These are phyloP conservation scores for Litsea cubeba DNA, from an alignment of 164 flowering plant genomes.

Conservation along the genomic window DNA sequence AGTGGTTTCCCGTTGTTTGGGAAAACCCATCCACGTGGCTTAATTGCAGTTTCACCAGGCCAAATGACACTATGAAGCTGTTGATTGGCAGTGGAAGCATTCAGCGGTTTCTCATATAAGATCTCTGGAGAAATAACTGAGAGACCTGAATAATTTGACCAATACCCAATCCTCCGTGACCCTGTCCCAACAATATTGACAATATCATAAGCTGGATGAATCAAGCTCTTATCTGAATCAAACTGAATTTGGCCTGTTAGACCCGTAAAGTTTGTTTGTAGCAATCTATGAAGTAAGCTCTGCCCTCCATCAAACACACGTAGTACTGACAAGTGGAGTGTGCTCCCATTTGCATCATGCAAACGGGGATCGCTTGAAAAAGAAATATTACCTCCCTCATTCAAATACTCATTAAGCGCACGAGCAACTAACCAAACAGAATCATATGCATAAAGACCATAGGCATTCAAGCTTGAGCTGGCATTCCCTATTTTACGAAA, in stretches of 20 bases:
- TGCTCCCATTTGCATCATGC: slow-evolving; percentile 35
- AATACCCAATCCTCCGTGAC: slow-evolving; percentile 58
- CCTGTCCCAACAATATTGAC: slow-evolving; percentile 62
- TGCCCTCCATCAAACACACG: slow-evolving; percentile 55
- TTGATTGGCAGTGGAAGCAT: slow-evolving; percentile 44
- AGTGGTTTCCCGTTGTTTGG: slow-evolving; percentile 80
- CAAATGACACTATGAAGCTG: slow-evolving; percentile 59
- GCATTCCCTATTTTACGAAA: slow-evolving; percentile 23
- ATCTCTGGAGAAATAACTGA: slow-evolving; percentile 66
- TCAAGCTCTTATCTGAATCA: slow-evolving; percentile 45
- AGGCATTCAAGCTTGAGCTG: slow-evolving; percentile 43
- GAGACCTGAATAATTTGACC: slow-evolving; percentile 81
- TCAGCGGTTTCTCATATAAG: slow-evolving; percentile 47
- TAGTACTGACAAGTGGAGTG: slow-evolving; percentile 39
- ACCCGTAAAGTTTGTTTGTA: slow-evolving; percentile 55
- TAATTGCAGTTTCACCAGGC: slow-evolving; percentile 63
- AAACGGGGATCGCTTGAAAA: slow-evolving; percentile 58
- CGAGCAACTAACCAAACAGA: slow-evolving; percentile 77
- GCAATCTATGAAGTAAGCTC: slow-evolving; percentile 40
- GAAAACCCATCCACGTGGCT: slow-evolving; percentile 93
- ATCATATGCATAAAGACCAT: slow-evolving; percentile 85
- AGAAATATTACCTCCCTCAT: slow-evolving; percentile 48
- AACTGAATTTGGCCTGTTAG: slow-evolving; percentile 60
- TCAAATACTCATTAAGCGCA: slow-evolving; percentile 59
- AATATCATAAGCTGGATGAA: slow-evolving; percentile 64